These are phyloP conservation scores for Stevia rebaudiana DNA, from an alignment of 140 eudicot species.

Conservation along the genomic window DNA sequence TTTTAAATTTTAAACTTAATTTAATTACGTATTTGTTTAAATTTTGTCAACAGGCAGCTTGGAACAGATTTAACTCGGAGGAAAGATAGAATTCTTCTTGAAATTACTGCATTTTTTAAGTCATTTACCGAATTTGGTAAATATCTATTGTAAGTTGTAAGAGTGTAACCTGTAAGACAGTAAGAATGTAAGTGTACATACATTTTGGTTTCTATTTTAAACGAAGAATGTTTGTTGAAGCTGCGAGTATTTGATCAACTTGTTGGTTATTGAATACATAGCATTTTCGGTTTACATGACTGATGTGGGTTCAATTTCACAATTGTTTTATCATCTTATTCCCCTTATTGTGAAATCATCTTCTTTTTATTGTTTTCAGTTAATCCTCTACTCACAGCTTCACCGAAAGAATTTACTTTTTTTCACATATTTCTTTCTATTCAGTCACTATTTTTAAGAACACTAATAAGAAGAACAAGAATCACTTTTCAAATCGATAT, in stretches of 20 bases:
- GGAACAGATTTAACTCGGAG: constrained; percentile 78
- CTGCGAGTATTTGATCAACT: constrained; percentile 1
- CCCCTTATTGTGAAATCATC: no score
- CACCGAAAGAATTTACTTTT: no score
- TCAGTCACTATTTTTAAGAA: no score
- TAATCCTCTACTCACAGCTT: no score
- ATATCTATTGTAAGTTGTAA: constrained; percentile 8
- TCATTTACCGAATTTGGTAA: constrained; percentile 30
- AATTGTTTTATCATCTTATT: no score
- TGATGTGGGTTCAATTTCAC: no score
- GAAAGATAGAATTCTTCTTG: constrained; percentile 46
- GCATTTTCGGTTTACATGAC: no score
- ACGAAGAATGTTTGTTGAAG: constrained; percentile 26
- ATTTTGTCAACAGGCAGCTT: constrained; percentile 61
- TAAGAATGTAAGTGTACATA: constrained; percentile 30
- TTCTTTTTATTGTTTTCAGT: no score
- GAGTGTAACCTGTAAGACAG: not conserved
- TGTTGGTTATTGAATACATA: not conserved
- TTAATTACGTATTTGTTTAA: not conserved
- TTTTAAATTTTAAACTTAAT: not conserved
- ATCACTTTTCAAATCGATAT: no score
- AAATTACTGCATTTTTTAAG: constrained; percentile 5
- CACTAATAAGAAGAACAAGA: no score
- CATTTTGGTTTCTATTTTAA: constrained; percentile 18
- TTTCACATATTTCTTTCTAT: no score